A percentile compares a stretch with the other conserved stretches of the same genome.
Evolutionary conservation across 805 yeast genomes (phyloP).

Genomic region (Tetrapisispora arboricola): DNA sequence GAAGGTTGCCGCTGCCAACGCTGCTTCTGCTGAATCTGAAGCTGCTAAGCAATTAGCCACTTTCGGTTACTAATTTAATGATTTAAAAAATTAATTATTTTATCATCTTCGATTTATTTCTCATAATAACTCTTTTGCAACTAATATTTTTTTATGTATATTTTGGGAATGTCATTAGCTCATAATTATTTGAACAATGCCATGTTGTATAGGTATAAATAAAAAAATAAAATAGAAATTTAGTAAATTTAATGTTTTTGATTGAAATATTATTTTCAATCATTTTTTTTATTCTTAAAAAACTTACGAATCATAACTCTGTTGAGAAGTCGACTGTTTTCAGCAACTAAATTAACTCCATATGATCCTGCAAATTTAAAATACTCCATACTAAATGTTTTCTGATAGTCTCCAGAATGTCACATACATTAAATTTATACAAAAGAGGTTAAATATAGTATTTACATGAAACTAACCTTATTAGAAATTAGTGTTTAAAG

Average conservation of each 20-base stretch:
- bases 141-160: conserved; percentile 3
- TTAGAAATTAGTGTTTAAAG: too few relatives aligned
- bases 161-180: conserved; percentile 2
- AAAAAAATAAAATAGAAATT: conserved; percentile 5
- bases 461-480: too few relatives aligned
- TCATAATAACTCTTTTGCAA: conserved; percentile 4
- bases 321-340: too few relatives aligned
- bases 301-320: too few relatives aligned
- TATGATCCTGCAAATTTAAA: too few relatives aligned
- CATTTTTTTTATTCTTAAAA: too few relatives aligned
- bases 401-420: too few relatives aligned
- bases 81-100: conserved; percentile 11
- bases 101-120: conserved; percentile 5
- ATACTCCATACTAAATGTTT: too few relatives aligned
- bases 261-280: too few relatives aligned
- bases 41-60: conserved; percentile 90
- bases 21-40: conserved; percentile 81
- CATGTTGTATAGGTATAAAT: conserved; percentile 5
- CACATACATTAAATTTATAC: not conserved
- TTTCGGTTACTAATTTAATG: conserved; percentile 76
- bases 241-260: conserved; percentile 2
- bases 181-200: not conserved
- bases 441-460: not conserved
- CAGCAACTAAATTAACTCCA: too few relatives aligned
- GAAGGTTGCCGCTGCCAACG: conserved; percentile 81